These are phyloP conservation scores for Chalciporus piperatoides DNA, from an alignment of 1,284 basidiomycete species.

Conservation along the genomic window DNA sequence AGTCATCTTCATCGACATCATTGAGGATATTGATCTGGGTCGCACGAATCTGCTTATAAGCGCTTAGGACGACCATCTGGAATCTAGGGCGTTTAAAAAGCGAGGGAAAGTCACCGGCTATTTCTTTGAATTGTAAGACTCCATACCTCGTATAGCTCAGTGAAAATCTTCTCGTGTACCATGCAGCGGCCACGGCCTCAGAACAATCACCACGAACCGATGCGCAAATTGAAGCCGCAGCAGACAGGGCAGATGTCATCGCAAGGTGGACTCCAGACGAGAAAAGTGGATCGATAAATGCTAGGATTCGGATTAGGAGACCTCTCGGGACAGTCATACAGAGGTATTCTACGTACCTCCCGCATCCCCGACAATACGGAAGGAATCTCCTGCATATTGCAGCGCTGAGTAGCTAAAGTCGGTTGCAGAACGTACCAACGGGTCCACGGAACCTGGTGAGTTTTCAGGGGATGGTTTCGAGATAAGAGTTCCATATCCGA, in stretches of 20 bases:
- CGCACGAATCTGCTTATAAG: constrained; percentile 58
- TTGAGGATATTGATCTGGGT: constrained; percentile 48
- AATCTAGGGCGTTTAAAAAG: constrained; percentile 40
- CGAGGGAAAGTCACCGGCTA: no score
- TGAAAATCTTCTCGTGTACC: constrained; percentile 48
- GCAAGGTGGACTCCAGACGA: constrained; percentile 63
- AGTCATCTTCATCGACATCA: constrained; percentile 54
- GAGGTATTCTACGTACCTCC: constrained; percentile 44
- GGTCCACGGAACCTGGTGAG: constrained; percentile 2
- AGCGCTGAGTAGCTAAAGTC: constrained; percentile 72
- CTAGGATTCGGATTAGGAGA: constrained; percentile 30
- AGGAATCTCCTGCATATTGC: constrained; percentile 55
- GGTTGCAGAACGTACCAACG: constrained; percentile 43
- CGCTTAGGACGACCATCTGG: constrained; percentile 58
- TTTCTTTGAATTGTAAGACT: no score
- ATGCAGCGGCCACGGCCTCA: constrained; percentile 45
- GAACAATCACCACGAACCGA: constrained; percentile 48
- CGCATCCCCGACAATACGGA: constrained; percentile 68
- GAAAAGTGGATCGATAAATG: constrained; percentile 65
- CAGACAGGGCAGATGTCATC: constrained; percentile 52
- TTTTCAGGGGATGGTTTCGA: constrained; percentile 24
- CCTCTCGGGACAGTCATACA: neutral
- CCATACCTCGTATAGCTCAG: constrained; percentile 54
- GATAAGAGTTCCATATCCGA: constrained; percentile 44
- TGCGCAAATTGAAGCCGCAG: constrained; percentile 52